Percentiles rank a stretch among this genome's conserved stretches.
Conservation (phyloP, 2,329 filamentous ascomycete genomes). For the Fusarium sterilihyphosum region DNA sequence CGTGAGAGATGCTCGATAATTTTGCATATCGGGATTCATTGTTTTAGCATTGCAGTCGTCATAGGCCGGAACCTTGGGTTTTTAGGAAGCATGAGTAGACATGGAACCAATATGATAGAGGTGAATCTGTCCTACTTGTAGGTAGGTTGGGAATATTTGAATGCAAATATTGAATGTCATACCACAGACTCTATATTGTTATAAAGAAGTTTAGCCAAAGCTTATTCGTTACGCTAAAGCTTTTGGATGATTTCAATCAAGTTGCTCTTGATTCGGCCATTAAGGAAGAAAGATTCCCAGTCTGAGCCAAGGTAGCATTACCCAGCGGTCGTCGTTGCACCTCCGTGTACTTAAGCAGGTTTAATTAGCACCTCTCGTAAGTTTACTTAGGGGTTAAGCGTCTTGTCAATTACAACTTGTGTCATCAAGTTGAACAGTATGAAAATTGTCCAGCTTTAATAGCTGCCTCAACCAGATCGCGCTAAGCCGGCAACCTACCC, state of each 20-base stretch:
- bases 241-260: not conserved
- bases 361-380: not conserved
- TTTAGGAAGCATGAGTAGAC: slow-evolving; percentile 24
- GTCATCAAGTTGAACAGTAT: not conserved
- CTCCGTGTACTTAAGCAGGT: not conserved
- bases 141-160: not conserved
- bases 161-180: not conserved
- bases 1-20: slow-evolving; percentile 6
- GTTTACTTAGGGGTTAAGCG: no score
- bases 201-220: not conserved
- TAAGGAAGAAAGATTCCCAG: not conserved
- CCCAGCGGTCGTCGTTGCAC: not conserved
- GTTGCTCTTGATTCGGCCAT: not conserved
- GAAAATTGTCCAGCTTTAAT: not conserved
- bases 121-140: not conserved
- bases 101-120: slow-evolving; percentile 21
- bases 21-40: slow-evolving; percentile 29
- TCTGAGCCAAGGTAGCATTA: not conserved
- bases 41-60: slow-evolving; percentile 6
- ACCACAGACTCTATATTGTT: not conserved
- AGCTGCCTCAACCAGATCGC: slow-evolving; percentile 6
- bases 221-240: not conserved
- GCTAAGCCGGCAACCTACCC: slow-evolving; percentile 34
- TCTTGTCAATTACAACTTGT: not conserved
- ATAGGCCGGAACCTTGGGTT: slow-evolving; percentile 12